A percentile compares a stretch with the other conserved stretches of the same genome.
phyloP scores from a whole-genome alignment of 371 early-diverging fungal genomes.

The Parasitella parasitica region DNA sequence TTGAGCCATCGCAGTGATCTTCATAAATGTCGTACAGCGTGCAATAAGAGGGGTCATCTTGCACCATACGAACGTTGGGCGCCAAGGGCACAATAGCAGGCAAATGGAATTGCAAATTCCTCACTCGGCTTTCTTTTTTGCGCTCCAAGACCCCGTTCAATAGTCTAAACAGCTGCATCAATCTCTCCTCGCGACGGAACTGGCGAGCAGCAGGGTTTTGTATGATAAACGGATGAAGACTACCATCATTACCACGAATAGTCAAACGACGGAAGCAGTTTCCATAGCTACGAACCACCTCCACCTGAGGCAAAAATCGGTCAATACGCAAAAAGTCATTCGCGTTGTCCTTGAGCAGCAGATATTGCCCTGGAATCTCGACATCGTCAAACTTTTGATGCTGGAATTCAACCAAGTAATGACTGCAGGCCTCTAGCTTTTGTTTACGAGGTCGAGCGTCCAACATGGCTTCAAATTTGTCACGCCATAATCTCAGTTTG shows the following conservation, averaged over 20 bases:
- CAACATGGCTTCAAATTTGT: constrained; percentile 84
- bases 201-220: constrained; percentile 88
- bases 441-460: constrained; percentile 77
- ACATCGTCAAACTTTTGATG: constrained; percentile 97
- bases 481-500: constrained; percentile 82
- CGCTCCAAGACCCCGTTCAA: constrained; percentile 81
- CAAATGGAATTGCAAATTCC: constrained; percentile 84
- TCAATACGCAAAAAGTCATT: constrained; percentile 94
- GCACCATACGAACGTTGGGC: constrained; percentile 87
- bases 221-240: constrained; percentile 83
- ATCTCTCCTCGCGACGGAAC: constrained; percentile 89
- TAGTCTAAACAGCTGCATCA: constrained; percentile 89
- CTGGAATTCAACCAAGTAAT: constrained; percentile 95
- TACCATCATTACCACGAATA: constrained; percentile 92
- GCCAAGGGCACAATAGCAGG: constrained; percentile 91
- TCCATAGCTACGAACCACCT: constrained; percentile 73
- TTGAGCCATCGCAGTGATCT: constrained; percentile 68
- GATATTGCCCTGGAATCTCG: constrained; percentile 97
- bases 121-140: constrained; percentile 74
- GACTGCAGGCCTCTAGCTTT: constrained; percentile 82
- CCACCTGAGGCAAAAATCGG: constrained; percentile 88
- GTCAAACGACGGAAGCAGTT: constrained; percentile 76
- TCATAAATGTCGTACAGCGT: constrained; percentile 87
- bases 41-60: constrained; percentile 85
- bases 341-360: constrained; percentile 76